Conservation (phyloP, 2,329 filamentous ascomycete genomes). For the Xylariales sp. region DNA sequence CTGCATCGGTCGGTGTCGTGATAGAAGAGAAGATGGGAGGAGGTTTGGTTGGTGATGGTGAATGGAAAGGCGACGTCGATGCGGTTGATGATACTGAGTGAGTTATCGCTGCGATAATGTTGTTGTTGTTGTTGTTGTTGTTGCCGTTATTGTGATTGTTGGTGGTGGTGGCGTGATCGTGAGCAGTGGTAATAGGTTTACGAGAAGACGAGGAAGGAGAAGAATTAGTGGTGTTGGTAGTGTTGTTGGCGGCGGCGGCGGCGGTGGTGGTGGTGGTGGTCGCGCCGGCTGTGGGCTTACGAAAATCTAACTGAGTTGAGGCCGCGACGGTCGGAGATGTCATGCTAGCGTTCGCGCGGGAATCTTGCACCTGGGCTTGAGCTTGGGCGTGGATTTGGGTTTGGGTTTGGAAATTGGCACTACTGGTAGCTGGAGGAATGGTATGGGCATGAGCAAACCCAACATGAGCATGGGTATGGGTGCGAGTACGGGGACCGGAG, state of each 20-base stretch:
- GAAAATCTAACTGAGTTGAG: slow-evolving; percentile 50
- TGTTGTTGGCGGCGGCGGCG: slow-evolving; percentile 36
- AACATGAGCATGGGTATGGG: background rate
- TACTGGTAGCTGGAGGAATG: slow-evolving; percentile 22
- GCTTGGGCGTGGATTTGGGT: slow-evolving; percentile 17
- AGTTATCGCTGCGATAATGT: slow-evolving; percentile 28
- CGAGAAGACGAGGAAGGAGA: slow-evolving; percentile 33
- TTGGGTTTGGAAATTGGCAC: slow-evolving; percentile 38
- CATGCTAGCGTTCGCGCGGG: slow-evolving; percentile 39
- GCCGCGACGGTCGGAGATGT: slow-evolving; percentile 49
- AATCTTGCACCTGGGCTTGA: slow-evolving; percentile 17
- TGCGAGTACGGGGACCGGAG: slow-evolving; percentile 12
- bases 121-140: slow-evolving; percentile 21
- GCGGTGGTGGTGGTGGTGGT: slow-evolving; percentile 39
- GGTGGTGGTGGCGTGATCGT: slow-evolving; percentile 27
- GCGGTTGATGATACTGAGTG: slow-evolving; percentile 40
- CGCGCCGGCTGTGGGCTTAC: slow-evolving; percentile 49
- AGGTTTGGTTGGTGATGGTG: slow-evolving; percentile 40
- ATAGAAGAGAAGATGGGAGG: slow-evolving; percentile 43
- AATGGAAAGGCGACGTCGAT: slow-evolving; percentile 41
- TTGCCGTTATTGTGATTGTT: background rate
- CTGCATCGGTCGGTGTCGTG: slow-evolving; percentile 43
- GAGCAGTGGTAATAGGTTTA: slow-evolving; percentile 6
- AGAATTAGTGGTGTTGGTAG: slow-evolving; percentile 6
- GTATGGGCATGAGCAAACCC: slow-evolving; percentile 19